Base-by-base conservation (phyloP, 192 early-diverging fungal genomes). In the Phycomyces nitens region DNA sequence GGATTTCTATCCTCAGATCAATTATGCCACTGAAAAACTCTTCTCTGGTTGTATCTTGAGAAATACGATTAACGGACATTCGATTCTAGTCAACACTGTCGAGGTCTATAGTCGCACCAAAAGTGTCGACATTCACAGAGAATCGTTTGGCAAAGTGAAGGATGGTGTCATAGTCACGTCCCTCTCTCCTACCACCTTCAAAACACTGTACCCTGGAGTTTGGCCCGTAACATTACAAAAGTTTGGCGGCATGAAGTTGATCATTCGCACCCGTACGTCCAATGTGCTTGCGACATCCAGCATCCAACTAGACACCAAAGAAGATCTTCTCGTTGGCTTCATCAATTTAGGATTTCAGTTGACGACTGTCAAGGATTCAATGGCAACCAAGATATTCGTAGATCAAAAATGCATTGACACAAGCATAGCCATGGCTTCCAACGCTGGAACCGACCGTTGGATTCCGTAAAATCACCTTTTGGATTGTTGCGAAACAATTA, bases 71-170 rank as follows among this genome's bases (percentile, higher is more conserved):
- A 69, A 62, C 39, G 56, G 50, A 14, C 52, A 69, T 47, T 55
- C 68, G 9, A 55, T 63, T 15, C 56, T 74, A 14, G 22, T 44
- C 8, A 74, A 74, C 51, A 65, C 64, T 1, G 38, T 69, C 11
- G 67, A 74, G 39, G 53, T 66, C 15, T 74, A 69, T 44, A 61
- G 67, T 39, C 27, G 66, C 22, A 69, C 56, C 2, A 54, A 39
- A 39, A 26, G 2, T 5, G 29, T 40, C 11, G 63, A 74, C 53
- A 23, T 41, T 43, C 66, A 74, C 38, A 21, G 65, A 3, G 63
- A 69, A 55, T 24, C 54, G 18, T 60, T 69, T 58, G 29, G 44
- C 7, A 24, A 53, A 6, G 50, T 26, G 29, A 69, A 74, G n/a
- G 60, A 65, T 16, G 18, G 38, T 2, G 62, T 63, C 5, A 34